Percentiles rank a stretch among this genome's conserved stretches.
phyloP scores from a whole-genome alignment of 2,329 filamentous ascomycete genomes.

The Bipolaris oryzae region DNA sequence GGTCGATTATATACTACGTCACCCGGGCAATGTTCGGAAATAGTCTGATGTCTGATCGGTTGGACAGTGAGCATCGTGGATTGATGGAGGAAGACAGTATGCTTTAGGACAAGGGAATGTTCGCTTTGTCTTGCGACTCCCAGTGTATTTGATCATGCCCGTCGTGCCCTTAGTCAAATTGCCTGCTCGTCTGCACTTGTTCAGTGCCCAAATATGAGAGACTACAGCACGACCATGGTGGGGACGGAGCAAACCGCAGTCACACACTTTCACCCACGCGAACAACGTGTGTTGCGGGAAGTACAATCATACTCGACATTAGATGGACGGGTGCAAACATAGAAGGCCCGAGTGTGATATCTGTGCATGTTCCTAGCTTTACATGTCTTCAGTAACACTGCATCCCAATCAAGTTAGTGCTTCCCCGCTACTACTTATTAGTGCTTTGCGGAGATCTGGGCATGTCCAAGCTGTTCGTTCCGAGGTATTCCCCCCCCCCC shows the following conservation, averaged over 20 bases:
- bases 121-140: background rate
- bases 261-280: too few relatives aligned
- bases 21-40: background rate
- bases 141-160: background rate
- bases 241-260: too few relatives aligned
- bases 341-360: background rate
- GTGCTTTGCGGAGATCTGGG: slow-evolving; percentile 13
- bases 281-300: too few relatives aligned
- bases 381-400: background rate
- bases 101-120: background rate
- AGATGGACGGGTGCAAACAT: background rate
- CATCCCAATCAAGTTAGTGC: slow-evolving; percentile 7
- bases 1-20: slow-evolving; percentile 3
- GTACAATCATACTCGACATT: too few relatives aligned
- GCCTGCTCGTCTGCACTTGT: too few relatives aligned
- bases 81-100: background rate
- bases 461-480: slow-evolving; percentile 7
- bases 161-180: background rate
- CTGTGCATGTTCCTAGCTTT: background rate
- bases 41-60: background rate
- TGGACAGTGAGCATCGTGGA: background rate
- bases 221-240: too few relatives aligned
- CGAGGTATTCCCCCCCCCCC: slow-evolving; percentile 8
- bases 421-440: slow-evolving; percentile 3
- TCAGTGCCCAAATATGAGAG: too few relatives aligned